These are phyloP conservation scores for Aspergillus nomiae DNA, from an alignment of 2,329 filamentous ascomycete genomes.

Conservation along the genomic window DNA sequence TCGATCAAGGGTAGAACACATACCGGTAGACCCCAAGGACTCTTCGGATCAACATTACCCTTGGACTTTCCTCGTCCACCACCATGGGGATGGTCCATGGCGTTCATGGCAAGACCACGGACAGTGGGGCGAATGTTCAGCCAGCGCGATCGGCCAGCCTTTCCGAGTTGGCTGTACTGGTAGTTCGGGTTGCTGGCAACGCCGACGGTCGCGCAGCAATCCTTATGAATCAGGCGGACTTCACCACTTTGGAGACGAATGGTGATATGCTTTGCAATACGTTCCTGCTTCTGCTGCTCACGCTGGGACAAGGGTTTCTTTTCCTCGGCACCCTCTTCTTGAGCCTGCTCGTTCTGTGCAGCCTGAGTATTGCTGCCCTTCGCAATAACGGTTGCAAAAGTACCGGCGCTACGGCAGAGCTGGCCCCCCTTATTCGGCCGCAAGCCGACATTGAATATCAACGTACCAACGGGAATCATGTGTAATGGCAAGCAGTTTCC, in stretches of 20 bases:
- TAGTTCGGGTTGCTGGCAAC: constrained; percentile 91
- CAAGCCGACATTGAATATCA: constrained; percentile 85
- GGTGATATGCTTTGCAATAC: constrained; percentile 76
- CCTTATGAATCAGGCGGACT: constrained; percentile 81
- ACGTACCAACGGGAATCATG: constrained; percentile 93
- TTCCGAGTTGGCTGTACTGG: constrained; percentile 88
- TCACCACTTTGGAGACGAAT: constrained; percentile 91
- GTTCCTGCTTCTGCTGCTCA: constrained; percentile 49
- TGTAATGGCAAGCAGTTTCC: constrained; percentile 95
- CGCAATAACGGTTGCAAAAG: constrained; percentile 82
- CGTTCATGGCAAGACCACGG: constrained; percentile 98
- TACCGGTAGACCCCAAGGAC: constrained; percentile 95
- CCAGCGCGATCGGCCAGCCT: constrained; percentile 92
- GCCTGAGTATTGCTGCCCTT: constrained; percentile 73
- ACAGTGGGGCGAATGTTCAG: constrained; percentile 93
- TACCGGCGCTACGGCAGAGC: constrained; percentile 93
- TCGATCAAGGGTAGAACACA: constrained; percentile 44
- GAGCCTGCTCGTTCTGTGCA: constrained; percentile 52
- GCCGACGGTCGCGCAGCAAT: constrained; percentile 93
- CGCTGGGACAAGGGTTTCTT: constrained; percentile 39
- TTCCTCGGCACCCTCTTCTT: constrained; percentile 31
- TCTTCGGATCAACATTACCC: constrained; percentile 93
- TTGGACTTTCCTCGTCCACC: constrained; percentile 99
- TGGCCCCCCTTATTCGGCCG: constrained; percentile 73
- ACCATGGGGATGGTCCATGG: constrained; percentile 96